Percentiles rank a stretch among this genome's conserved stretches.
Evolutionary conservation across 2,329 filamentous ascomycete species (phyloP).

Genomic region (Exophiala phaeomuriformis): DNA sequence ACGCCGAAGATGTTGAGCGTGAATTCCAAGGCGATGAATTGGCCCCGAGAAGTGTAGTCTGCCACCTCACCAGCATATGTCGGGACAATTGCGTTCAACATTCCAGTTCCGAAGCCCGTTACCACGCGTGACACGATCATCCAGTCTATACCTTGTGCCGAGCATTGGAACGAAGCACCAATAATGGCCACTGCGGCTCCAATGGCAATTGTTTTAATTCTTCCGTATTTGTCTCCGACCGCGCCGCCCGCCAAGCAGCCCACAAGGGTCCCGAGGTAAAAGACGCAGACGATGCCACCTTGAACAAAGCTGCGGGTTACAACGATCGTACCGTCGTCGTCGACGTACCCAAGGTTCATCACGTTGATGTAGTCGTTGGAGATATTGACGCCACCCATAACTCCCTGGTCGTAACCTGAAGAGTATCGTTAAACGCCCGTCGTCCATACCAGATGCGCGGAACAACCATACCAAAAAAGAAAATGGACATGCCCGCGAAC

Average conservation of each 20-base stretch:
- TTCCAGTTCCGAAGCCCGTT: conserved; percentile 61
- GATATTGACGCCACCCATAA: conserved; percentile 47
- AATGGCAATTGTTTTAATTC: conserved; percentile 57
- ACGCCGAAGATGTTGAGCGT: conserved; percentile 55
- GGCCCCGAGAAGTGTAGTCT: conserved; percentile 59
- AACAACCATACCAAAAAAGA: conserved; percentile 47
- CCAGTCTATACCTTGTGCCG: conserved; percentile 58
- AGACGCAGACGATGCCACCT: conserved; percentile 47
- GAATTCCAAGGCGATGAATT: conserved; percentile 65
- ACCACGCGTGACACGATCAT: conserved; percentile 57
- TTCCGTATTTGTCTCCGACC: conserved; percentile 55
- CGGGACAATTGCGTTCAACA: conserved; percentile 62
- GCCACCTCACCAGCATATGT: conserved; percentile 66
- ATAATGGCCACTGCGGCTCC: conserved; percentile 53
- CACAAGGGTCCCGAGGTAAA: conserved; percentile 56
- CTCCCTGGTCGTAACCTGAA: conserved; percentile 47
- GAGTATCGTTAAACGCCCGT: no score
- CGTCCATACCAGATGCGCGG: no score
- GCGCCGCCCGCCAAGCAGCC: conserved; percentile 58
- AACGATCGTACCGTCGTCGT: conserved; percentile 43
- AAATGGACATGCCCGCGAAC: conserved; percentile 58
- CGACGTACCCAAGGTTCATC: conserved; percentile 58
- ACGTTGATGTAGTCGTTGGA: conserved; percentile 56
- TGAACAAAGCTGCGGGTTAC: conserved; percentile 55
- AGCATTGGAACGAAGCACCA: conserved; percentile 58